A percentile compares a stretch with the other conserved stretches of the same genome.
These are phyloP conservation scores for Nigrospora osmanthi DNA, from an alignment of 2,329 filamentous ascomycete species.

Conservation along the genomic window DNA sequence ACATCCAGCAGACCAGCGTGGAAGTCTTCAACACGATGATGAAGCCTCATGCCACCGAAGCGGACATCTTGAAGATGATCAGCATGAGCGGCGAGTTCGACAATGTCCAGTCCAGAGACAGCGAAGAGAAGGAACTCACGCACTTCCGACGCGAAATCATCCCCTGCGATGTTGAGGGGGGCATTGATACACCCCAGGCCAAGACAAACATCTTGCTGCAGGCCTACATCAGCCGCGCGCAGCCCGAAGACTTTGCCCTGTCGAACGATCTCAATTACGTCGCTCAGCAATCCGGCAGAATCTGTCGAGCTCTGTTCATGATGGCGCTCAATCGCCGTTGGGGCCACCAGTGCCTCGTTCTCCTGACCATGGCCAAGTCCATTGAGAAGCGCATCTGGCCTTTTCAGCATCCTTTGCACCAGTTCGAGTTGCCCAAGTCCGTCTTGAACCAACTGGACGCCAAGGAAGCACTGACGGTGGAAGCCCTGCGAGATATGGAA, in stretches of 20 bases:
- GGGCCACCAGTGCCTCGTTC: constrained; percentile 89
- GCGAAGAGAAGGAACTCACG: constrained; percentile 78
- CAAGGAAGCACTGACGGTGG: constrained; percentile 70
- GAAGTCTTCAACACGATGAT: constrained; percentile 97
- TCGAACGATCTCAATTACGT: constrained; percentile 91
- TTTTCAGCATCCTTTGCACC: constrained; percentile 87
- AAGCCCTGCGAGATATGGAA: constrained; percentile 88
- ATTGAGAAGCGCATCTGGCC: constrained; percentile 96
- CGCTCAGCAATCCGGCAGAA: constrained; percentile 89
- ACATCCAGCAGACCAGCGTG: constrained; percentile 87
- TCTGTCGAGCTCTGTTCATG: constrained; percentile 94
- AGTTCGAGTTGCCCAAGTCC: constrained; percentile 83
- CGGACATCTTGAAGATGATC: constrained; percentile 92
- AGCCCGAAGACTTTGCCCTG: constrained; percentile 88
- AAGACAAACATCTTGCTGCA: constrained; percentile 97
- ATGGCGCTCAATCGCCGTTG: constrained; percentile 90
- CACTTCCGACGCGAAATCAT: constrained; percentile 63
- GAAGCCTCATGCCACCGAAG: constrained; percentile 76
- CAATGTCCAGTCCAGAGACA: constrained; percentile 89
- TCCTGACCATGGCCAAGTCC: constrained; percentile 89
- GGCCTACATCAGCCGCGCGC: constrained; percentile 82
- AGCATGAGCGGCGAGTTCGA: constrained; percentile 97
- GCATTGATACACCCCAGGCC: constrained; percentile 63
- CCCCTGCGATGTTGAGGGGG: constrained; percentile 72
- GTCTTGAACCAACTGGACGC: constrained; percentile 78